Base-by-base conservation (phyloP, 495 filamentous ascomycete species). In the Thozetella sp. region DNA sequence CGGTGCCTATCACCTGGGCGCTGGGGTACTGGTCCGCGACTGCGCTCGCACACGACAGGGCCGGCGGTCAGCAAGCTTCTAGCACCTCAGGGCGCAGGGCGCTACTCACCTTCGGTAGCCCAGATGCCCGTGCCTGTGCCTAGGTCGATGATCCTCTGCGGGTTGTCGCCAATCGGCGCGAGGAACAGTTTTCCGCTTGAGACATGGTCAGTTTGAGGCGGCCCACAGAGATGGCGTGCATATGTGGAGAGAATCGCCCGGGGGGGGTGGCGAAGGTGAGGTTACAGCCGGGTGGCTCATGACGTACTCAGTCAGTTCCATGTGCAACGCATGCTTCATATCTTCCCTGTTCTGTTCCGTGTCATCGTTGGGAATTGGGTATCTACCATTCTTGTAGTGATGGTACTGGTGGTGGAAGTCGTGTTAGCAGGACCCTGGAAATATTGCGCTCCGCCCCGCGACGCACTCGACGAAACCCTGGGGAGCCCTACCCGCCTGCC, bases 121-220 rank as follows among this genome's bases (percentile, higher is more conserved):
- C 87, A 89, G 63, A 78, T 73, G 22, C 78, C 84, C 0, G 83
- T 86, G n/a, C 83, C 83, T 0, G 83, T 86, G 27, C 87, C 86
- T 23, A 88, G 77, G 61, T 88, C 87, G 25, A 90, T 75, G 25
- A 88, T 83, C 53, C 71, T 73, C 48, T 78, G 64, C 1, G 83
- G 81, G 22, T 79, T 60, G 43, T 68, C 48, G 26, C 25, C 23
- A 1, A 88, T 68, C 11, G 85, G 85, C 0, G 86, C 79, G 54
- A 86, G 70, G 65, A 80, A 82, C 27, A 85, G 61, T 48, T 73
- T 73, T 19, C 74, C 77, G 6, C 27, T 55, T 17, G 13, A 53
- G 4, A 17, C 22, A 17, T 24, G 22, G 19, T 17, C 24, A 22
- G 19, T 3, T 13, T 24, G 3, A 22, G 20, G 6, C 3, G 25